Conservation (phyloP, 345 rosid genomes). For the Abelmoschus esculentus region DNA sequence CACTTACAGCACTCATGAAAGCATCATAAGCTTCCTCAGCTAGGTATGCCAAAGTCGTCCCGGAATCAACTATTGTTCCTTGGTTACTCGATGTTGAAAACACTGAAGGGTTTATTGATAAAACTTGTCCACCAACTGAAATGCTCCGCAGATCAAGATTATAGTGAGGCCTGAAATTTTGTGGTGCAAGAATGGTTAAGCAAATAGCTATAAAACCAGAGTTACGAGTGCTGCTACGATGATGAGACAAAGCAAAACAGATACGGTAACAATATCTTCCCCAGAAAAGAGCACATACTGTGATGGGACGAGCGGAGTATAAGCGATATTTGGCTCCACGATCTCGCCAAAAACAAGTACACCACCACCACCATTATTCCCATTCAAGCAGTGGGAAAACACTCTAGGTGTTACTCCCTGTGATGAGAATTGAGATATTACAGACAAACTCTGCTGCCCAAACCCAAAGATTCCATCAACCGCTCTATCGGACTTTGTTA, state of each 20-base stretch:
- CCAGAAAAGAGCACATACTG: slow-evolving; percentile 43
- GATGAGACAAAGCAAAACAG: not conserved
- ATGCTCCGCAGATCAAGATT: slow-evolving; percentile 81
- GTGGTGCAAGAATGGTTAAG: slow-evolving; percentile 13
- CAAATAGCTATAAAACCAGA: slow-evolving; percentile 3
- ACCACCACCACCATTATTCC: slow-evolving; percentile 59
- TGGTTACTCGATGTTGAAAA: slow-evolving; percentile 59
- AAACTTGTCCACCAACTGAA: slow-evolving; percentile 55
- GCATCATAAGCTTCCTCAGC: slow-evolving; percentile 64
- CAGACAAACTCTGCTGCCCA: slow-evolving; percentile 82
- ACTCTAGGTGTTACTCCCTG: slow-evolving; percentile 70
- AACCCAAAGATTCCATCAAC: slow-evolving; percentile 95
- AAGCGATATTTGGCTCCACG: slow-evolving; percentile 80
- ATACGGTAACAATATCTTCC: not conserved
- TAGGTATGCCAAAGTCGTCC: slow-evolving; percentile 93
- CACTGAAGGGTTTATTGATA: slow-evolving; percentile 59
- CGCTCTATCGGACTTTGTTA: slow-evolving; percentile 77
- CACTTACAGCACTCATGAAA: slow-evolving; percentile 58
- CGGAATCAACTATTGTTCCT: slow-evolving; percentile 91
- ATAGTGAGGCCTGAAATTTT: slow-evolving; percentile 81
- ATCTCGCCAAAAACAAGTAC: slow-evolving; percentile 92
- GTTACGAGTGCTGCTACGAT: not conserved
- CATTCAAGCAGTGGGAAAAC: slow-evolving; percentile 93
- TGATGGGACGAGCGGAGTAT: slow-evolving; percentile 75
- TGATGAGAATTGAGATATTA: slow-evolving; percentile 81